Conservation (phyloP, 2,329 filamentous ascomycete species). For the Aspergillus calidoustus region DNA sequence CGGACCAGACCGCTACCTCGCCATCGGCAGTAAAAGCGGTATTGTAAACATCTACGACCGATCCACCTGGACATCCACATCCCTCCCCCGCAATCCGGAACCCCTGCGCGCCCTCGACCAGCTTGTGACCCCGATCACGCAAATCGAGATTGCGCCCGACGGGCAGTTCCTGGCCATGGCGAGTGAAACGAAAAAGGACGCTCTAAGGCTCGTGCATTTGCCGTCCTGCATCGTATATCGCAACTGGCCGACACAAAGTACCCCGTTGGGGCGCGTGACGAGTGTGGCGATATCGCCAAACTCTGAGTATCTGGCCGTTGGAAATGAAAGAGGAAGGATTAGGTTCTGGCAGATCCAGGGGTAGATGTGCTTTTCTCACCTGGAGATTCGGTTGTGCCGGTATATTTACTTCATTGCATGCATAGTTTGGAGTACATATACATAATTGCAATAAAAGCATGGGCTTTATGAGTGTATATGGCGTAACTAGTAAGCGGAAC, state of each 20-base stretch:
- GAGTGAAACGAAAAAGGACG: slow-evolving; percentile 85
- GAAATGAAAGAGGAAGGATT: slow-evolving; percentile 86
- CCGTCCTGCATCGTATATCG: slow-evolving; percentile 91
- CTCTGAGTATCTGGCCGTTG: slow-evolving; percentile 77
- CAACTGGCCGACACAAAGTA: slow-evolving; percentile 94
- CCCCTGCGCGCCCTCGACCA: slow-evolving; percentile 80
- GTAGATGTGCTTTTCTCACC: slow-evolving; percentile 43
- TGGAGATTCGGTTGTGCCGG: not conserved
- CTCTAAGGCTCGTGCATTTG: slow-evolving; percentile 78
- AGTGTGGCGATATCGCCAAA: slow-evolving; percentile 69
- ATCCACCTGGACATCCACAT: slow-evolving; percentile 56
- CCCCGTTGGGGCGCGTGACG: slow-evolving; percentile 82
- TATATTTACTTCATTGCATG: not conserved
- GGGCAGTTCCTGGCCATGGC: slow-evolving; percentile 88
- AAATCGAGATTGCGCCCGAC: slow-evolving; percentile 81
- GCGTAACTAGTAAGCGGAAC: not conserved
- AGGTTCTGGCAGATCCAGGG: slow-evolving; percentile 85
- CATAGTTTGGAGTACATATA: not conserved
- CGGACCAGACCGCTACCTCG: slow-evolving; percentile 86
- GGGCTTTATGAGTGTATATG: not conserved
- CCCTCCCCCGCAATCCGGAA: slow-evolving; percentile 69
- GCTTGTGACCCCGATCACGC: slow-evolving; percentile 81
- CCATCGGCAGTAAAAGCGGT: slow-evolving; percentile 81
- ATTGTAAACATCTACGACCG: slow-evolving; percentile 95
- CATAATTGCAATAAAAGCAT: not conserved